A percentile compares a stretch with the other conserved stretches of the same genome.
Evolutionary conservation across 1,284 basidiomycete genomes (phyloP).

Genomic region (Peniophora sp.): DNA sequence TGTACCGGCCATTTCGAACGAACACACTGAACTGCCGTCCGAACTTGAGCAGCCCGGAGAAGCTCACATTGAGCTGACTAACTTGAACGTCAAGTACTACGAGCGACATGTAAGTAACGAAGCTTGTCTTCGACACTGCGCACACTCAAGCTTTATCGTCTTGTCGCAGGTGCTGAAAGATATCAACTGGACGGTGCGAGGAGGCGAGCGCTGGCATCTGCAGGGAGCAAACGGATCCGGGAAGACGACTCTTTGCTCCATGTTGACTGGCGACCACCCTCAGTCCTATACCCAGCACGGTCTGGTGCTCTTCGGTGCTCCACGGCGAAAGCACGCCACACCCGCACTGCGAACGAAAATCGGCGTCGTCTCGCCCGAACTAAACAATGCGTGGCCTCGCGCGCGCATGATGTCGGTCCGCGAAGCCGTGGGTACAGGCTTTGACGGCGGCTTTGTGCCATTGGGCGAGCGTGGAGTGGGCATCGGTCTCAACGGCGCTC

Average conservation of each 20-base stretch:
- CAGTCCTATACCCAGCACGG: conserved; percentile 80
- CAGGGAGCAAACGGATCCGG: conserved; percentile 88
- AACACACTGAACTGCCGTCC: neutral
- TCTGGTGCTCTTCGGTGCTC: conserved; percentile 66
- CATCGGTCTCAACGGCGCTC: conserved; percentile 32
- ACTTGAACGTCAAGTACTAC: conserved; percentile 70
- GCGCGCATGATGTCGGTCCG: conserved; percentile 62
- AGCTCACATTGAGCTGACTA: conserved; percentile 51
- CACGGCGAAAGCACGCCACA: conserved; percentile 59
- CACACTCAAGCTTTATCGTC: conserved; percentile 1
- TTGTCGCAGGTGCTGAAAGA: conserved; percentile 54
- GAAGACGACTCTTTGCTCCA: conserved; percentile 90
- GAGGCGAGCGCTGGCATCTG: conserved; percentile 83
- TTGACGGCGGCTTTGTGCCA: conserved; percentile 72
- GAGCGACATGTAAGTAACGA: conserved; percentile 56
- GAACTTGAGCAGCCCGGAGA: conserved; percentile 16
- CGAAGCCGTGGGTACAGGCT: conserved; percentile 81
- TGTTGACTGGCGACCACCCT: conserved; percentile 92
- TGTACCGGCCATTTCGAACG: neutral
- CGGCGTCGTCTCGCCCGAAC: conserved; percentile 84
- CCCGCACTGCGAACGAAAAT: conserved; percentile 47
- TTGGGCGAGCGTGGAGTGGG: conserved; percentile 30
- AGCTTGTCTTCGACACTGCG: too few species aligned
- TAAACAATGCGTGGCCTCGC: conserved; percentile 87
- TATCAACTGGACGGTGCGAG: conserved; percentile 73